Evolutionary conservation across 768 basidiomycete species (phyloP).

Genomic region (Gelatoporia subvermispora): DNA sequence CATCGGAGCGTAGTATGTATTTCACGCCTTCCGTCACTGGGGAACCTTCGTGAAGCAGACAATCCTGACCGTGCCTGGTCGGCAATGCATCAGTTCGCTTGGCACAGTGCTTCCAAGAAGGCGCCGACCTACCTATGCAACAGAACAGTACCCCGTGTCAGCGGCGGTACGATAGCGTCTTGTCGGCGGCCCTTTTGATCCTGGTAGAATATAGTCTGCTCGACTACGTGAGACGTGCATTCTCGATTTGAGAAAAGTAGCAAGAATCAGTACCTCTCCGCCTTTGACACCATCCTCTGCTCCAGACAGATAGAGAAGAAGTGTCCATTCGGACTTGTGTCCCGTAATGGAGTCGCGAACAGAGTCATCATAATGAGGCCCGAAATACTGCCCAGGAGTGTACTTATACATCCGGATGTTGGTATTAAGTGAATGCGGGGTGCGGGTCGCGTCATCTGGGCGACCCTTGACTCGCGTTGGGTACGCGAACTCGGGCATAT

Average conservation of each 20-base stretch:
- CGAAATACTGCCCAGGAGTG: conserved; percentile 58
- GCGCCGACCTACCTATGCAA: conserved; percentile 49
- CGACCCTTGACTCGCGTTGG: conserved; percentile 27
- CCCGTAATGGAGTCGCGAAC: conserved; percentile 55
- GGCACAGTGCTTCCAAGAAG: no score
- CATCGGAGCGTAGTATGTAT: conserved; percentile 68
- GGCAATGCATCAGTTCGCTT: neutral
- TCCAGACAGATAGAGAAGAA: conserved; percentile 70
- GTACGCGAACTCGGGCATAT: conserved; percentile 53
- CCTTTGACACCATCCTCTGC: conserved; percentile 69
- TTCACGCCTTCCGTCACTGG: conserved; percentile 56
- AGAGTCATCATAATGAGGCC: conserved; percentile 73
- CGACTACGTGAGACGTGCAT: neutral
- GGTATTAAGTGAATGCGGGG: conserved; percentile 59
- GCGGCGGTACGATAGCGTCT: conserved; percentile 45
- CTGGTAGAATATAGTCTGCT: conserved; percentile 67
- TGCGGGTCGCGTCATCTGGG: conserved; percentile 21
- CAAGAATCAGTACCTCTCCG: conserved; percentile 45
- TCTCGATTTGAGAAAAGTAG: neutral
- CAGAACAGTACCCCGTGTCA: conserved; percentile 59
- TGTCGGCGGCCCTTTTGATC: conserved; percentile 45
- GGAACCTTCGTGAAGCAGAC: conserved; percentile 69
- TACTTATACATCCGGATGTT: conserved; percentile 77
- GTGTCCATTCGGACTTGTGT: conserved; percentile 71
- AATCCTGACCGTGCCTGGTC: conserved; percentile 64